These are phyloP conservation scores for Plantago lanceolata DNA, from an alignment of 305 asterid genomes.

Conservation along the genomic window DNA sequence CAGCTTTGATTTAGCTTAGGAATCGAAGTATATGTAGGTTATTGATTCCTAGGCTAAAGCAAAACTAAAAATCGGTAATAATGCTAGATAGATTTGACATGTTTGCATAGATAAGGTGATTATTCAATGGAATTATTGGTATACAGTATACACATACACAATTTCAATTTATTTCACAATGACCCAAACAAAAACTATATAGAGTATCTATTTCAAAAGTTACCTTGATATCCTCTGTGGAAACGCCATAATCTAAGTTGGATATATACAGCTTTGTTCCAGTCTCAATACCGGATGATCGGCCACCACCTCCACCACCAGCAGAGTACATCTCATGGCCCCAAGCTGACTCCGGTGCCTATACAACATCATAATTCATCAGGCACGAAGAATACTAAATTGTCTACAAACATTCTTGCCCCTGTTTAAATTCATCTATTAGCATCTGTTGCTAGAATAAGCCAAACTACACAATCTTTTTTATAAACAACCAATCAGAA, in stretches of 20 bases:
- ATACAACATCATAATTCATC: slow-evolving; percentile 24
- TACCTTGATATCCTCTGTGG: slow-evolving; percentile 88
- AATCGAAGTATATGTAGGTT: too few species aligned
- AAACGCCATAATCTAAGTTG: slow-evolving; percentile 83
- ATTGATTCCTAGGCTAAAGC: too few species aligned
- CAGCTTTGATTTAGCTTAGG: too few species aligned
- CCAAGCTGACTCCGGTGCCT: slow-evolving; percentile 90
- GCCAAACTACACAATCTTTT: not conserved
- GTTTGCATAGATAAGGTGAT: too few species aligned
- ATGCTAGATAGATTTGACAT: too few species aligned
- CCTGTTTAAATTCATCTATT: not conserved
- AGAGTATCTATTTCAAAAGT: not conserved
- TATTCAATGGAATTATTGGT: not conserved
- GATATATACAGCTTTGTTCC: slow-evolving; percentile 88
- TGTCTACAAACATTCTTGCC: not conserved
- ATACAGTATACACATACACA: too few species aligned
- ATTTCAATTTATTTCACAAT: not conserved
- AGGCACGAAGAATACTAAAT: not conserved
- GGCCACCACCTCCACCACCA: slow-evolving; percentile 29
- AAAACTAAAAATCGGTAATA: too few species aligned
- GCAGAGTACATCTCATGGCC: slow-evolving; percentile 65
- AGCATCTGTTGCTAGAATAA: not conserved
- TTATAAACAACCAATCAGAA: not conserved
- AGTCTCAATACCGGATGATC: slow-evolving; percentile 71
- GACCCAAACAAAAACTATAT: not conserved